Conservation (phyloP, 2,329 filamentous ascomycete genomes). For the Amauroascus niger region DNA sequence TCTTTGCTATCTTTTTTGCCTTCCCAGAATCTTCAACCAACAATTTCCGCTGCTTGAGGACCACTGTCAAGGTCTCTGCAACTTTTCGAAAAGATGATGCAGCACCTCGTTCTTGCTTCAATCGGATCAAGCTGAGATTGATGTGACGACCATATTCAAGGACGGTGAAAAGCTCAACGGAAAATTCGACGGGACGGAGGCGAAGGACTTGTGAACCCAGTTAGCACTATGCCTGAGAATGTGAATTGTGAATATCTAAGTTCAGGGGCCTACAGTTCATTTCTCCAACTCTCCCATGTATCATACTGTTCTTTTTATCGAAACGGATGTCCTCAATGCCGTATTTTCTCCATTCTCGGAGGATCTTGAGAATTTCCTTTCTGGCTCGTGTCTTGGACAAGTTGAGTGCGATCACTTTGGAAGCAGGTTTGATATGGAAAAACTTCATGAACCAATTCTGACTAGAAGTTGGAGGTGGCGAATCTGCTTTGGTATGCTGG, state of each 20-base stretch:
- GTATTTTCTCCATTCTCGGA: conserved; percentile 70
- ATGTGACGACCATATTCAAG: conserved; percentile 73
- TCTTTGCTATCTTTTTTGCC: conserved; percentile 55
- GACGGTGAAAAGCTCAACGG: conserved; percentile 77
- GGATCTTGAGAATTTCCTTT: conserved; percentile 63
- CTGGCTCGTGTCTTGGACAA: conserved; percentile 63
- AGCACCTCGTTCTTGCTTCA: conserved; percentile 85
- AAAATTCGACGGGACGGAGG: conserved; percentile 80
- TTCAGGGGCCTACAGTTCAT: conserved; percentile 58
- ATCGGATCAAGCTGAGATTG: conserved; percentile 68
- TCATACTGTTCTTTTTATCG: conserved; percentile 67
- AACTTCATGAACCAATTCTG: conserved; percentile 84
- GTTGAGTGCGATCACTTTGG: conserved; percentile 62
- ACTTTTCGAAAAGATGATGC: conserved; percentile 81
- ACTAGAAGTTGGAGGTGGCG: conserved; percentile 36
- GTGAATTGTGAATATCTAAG: neutral
- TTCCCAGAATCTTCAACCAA: conserved; percentile 59
- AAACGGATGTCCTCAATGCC: conserved; percentile 72
- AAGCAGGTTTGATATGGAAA: conserved; percentile 79
- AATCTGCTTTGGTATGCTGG: conserved; percentile 18
- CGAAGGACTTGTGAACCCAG: conserved; percentile 50
- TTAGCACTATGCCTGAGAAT: neutral
- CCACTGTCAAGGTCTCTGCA: conserved; percentile 61
- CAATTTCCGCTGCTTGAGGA: conserved; percentile 56
- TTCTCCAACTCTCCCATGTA: conserved; percentile 66